Evolutionary conservation across 345 rosid species (phyloP), one percentile per base, ranked within the genome.

Genomic region (Anastatica hierochuntica): DNA sequence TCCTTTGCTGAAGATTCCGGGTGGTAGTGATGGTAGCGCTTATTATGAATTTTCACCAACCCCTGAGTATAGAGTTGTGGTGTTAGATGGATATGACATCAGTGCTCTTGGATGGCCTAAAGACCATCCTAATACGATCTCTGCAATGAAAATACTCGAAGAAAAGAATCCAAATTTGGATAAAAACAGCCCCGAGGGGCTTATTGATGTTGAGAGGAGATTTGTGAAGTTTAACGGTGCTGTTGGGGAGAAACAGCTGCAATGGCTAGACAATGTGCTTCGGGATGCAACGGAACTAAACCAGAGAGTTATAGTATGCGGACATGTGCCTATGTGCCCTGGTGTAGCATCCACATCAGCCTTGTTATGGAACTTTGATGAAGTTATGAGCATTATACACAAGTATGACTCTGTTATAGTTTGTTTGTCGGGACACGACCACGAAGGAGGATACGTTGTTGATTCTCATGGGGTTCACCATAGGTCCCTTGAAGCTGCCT

Each of bases 191-290:
- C 98, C 95, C 0, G 73, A 13, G 7, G 95, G 97, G 46, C 74
- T 88, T 49, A 43, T 19, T 6, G 90, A 78, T 29, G 66, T 83
- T 0, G 90, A 73, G 8, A 79, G 95, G 70, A 80, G 98, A 67
- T 92, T 81, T 61, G 79, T 88, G 2, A 85, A 75, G 98, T 85
- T 72, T 64, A 88, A 92, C 56, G 98, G 98, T 53, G 97, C 78
- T 52, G 85, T 88, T 26, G 95, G 97, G 59, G 71, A 75, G 71
- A 68, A 77, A 49, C 95, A 92, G 68, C 53, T 92, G 64, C 64
- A 72, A 46, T 85, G 98, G 97, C 66, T 88, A 21, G 86, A 81
- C 38, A 60, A 45, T 10, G 68, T 80, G 23, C 96, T 92, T 60
- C 57, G 64, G 55, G 90, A 81, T 57, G 90, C 96, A 27, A 74